Evolutionary conservation across 192 early-diverging fungal species (phyloP), one percentile per base, ranked within the genome.

Genomic region (Backusella parvicylindrica): DNA sequence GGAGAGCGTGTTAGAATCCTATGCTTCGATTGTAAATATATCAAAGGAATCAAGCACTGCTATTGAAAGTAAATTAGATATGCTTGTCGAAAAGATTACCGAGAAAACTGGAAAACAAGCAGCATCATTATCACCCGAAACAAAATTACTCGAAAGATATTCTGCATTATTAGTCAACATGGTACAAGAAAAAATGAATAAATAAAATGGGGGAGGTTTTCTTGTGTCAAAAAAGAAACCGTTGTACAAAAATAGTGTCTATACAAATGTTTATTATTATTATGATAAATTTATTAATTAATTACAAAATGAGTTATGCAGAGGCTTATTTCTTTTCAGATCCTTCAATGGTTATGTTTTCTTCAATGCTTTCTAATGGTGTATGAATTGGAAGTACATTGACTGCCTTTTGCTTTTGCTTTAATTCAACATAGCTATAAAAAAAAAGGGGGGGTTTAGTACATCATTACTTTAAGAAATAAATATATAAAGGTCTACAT

Each of bases 61-160:
- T 16, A 70, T 70, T 31, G 68, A 70, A 70, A 70, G 28, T 16
- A 70, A 70, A 30, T 38, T 70, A 9, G 41, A 70, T 70, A 8
- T 43, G 7, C 37, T 70, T 26, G 68, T 70, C 11, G 68, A 70
- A 41, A 70, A 70, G 6, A 47, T 70, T 16, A 38, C 40, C 0
- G 40, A 70, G 40, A 70, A 16, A 43, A 70, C 37, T 18, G 37
- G 40, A 70, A 70, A 47, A 47, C 66, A 33, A 11, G 21, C 68
- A 38, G 4, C n/a, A n/a, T n/a, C n/a, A n/a, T n/a, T n/a, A n/a
- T n/a, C n/a, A n/a, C n/a, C n/a, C n/a, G 68, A 70, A 41, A 47
- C 68, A 28, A 70, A 70, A 18, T n/a, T 70, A 31, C 41, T 70
- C 1, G 68, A 70, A n/a, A 26, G 26, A 16, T 70, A 70, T 30